Evolutionary conservation across 2,329 filamentous ascomycete genomes (phyloP).

Genomic region (Talaromyces albobiverticillius): DNA sequence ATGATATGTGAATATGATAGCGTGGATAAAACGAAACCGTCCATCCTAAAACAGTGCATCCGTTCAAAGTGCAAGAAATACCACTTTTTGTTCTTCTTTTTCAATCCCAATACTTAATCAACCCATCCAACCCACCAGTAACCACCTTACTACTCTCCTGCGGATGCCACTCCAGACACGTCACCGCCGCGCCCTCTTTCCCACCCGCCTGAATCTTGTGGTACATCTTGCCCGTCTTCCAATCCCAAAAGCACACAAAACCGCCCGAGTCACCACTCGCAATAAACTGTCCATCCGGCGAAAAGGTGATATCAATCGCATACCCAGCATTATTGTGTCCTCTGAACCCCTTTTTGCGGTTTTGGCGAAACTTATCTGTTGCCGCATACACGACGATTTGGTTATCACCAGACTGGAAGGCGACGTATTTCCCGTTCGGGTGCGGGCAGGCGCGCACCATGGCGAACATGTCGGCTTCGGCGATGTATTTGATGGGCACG

Average conservation of each 20-base stretch:
- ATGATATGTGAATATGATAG: neutral
- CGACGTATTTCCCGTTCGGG: slow-evolving; percentile 88
- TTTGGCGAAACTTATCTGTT: slow-evolving; percentile 94
- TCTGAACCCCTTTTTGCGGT: slow-evolving; percentile 93
- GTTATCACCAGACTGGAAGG: slow-evolving; percentile 91
- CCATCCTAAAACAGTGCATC: neutral
- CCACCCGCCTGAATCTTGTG: slow-evolving; percentile 79
- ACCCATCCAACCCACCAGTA: slow-evolving; percentile 83
- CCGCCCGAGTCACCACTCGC: slow-evolving; percentile 83
- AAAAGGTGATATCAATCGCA: slow-evolving; percentile 83
- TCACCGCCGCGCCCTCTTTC: slow-evolving; percentile 71
- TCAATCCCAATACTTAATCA: slow-evolving; percentile 92
- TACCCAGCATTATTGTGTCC: slow-evolving; percentile 96
- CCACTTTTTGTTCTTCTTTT: too few relatives aligned
- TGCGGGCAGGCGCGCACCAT: slow-evolving; percentile 83
- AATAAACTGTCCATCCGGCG: slow-evolving; percentile 88
- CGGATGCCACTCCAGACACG: slow-evolving; percentile 94
- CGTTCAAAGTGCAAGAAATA: too few relatives aligned
- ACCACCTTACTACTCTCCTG: slow-evolving; percentile 93
- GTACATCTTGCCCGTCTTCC: slow-evolving; percentile 99
- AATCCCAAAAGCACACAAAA: slow-evolving; percentile 96
- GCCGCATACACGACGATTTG: slow-evolving; percentile 94
- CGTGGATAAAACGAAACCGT: neutral
- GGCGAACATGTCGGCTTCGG: slow-evolving; percentile 96
- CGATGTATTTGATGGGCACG: slow-evolving; percentile 97